Evolutionary conservation across 2,329 filamentous ascomycete species (phyloP).

Genomic region (Calonectria pauciramosa): DNA sequence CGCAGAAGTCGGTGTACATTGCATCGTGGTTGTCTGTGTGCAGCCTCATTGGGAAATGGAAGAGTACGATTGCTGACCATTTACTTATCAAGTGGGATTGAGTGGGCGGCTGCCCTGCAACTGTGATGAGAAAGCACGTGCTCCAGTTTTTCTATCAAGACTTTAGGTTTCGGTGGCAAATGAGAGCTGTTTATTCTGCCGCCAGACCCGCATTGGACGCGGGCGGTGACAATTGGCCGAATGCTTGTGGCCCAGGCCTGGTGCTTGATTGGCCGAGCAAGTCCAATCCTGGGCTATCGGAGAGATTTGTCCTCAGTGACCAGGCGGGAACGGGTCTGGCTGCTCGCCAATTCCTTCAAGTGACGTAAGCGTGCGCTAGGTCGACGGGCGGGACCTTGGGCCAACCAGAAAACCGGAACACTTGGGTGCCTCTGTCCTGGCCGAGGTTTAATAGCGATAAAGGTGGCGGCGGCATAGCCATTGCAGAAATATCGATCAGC

Average conservation of each 20-base stretch:
- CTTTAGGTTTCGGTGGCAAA: neutral
- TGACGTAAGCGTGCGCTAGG: neutral
- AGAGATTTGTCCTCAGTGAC: neutral
- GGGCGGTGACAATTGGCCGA: neutral
- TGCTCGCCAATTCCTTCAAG: neutral
- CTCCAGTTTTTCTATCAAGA: neutral
- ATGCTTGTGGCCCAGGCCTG: neutral
- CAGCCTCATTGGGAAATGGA: too few relatives aligned
- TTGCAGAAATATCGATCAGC: neutral
- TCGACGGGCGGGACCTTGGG: neutral
- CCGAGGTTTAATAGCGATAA: neutral
- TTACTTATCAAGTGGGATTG: neutral
- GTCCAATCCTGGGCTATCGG: neutral
- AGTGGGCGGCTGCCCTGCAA: neutral
- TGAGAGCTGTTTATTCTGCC: neutral
- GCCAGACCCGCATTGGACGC: neutral
- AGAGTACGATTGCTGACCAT: too few relatives aligned
- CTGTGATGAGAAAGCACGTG: neutral
- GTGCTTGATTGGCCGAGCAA: neutral
- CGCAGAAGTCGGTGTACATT: neutral
- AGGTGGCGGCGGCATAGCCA: neutral
- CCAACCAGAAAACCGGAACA: neutral
- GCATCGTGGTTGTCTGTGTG: neutral
- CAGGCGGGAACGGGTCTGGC: neutral
- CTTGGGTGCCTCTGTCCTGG: neutral